phyloP scores from a whole-genome alignment of 2,329 filamentous ascomycete species.

The Metarhizium robertsii region DNA sequence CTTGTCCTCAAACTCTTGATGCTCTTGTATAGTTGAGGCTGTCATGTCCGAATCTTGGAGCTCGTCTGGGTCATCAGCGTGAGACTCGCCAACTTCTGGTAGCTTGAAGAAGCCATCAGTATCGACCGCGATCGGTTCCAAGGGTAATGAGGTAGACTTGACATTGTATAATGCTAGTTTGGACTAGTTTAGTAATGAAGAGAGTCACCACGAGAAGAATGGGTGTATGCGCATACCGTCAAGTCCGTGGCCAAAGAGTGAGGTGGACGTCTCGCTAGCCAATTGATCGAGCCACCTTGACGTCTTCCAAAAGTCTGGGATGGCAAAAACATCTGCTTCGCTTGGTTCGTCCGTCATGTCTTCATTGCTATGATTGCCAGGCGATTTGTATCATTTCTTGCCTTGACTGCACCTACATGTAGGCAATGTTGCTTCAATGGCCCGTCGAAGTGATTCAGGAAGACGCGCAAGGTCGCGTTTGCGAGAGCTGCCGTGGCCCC shows the following conservation, averaged over 20 bases:
- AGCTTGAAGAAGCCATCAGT: slow-evolving; percentile 23
- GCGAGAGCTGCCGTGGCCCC: not conserved
- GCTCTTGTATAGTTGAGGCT: not conserved
- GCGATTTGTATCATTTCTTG: not conserved
- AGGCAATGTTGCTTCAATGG: not conserved
- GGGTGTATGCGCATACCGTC: slow-evolving; percentile 16
- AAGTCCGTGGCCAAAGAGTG: slow-evolving; percentile 36
- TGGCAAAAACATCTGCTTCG: slow-evolving; percentile 49
- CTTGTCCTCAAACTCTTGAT: slow-evolving; percentile 5
- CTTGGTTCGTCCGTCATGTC: slow-evolving; percentile 30
- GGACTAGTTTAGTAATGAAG: not conserved
- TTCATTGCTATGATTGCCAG: slow-evolving; percentile 6
- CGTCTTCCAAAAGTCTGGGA: slow-evolving; percentile 50
- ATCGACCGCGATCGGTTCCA: slow-evolving; percentile 13
- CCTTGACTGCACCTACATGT: not conserved
- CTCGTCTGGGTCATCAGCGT: slow-evolving; percentile 1
- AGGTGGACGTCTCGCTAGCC: slow-evolving; percentile 10
- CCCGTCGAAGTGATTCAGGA: not conserved
- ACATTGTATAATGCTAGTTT: not conserved
- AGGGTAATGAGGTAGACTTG: slow-evolving; percentile 8
- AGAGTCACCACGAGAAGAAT: not conserved
- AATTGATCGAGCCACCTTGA: slow-evolving; percentile 38
- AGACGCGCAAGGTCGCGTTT: not conserved
- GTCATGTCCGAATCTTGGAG: not conserved
- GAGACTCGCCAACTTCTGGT: not conserved